phyloP scores from a whole-genome alignment of 2,329 filamentous ascomycete genomes.

The Aspergillus pseudoglaucus region DNA sequence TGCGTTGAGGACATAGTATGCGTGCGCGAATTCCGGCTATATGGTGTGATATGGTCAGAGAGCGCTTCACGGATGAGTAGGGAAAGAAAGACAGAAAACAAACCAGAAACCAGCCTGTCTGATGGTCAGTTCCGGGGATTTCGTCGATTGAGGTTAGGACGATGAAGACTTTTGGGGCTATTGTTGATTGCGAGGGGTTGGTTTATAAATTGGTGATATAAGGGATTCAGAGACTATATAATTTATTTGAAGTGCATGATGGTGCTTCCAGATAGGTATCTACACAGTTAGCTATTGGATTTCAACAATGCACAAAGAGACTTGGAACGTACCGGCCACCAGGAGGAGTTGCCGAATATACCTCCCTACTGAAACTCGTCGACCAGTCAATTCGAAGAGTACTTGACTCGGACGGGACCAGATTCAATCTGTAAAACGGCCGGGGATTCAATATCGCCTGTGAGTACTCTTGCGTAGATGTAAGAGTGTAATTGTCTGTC shows the following conservation, averaged over 20 bases:
- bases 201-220: too few relatives aligned
- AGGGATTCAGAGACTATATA: too few relatives aligned
- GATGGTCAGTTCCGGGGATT: slow-evolving; percentile 34
- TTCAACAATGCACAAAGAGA: neutral
- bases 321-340: slow-evolving; percentile 1
- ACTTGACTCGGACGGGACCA: neutral
- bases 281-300: neutral
- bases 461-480: slow-evolving; percentile 1
- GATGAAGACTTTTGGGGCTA: slow-evolving; percentile 47
- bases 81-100: too few relatives aligned
- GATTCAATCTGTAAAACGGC: neutral
- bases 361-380: slow-evolving; percentile 4
- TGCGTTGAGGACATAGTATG: slow-evolving; percentile 50
- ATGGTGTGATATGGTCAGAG: neutral
- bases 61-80: too few relatives aligned
- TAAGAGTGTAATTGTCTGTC: neutral
- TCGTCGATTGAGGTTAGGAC: slow-evolving; percentile 56
- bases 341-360: slow-evolving; percentile 11
- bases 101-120: slow-evolving; percentile 64
- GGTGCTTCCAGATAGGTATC: slow-evolving; percentile 36
- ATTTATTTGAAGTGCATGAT: too few relatives aligned
- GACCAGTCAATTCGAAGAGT: neutral
- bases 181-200: too few relatives aligned
- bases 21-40: slow-evolving; percentile 54
- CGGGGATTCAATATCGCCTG: neutral